phyloP scores from a whole-genome alignment of 2,329 filamentous ascomycete genomes.

The Trichoderma atroviride region DNA sequence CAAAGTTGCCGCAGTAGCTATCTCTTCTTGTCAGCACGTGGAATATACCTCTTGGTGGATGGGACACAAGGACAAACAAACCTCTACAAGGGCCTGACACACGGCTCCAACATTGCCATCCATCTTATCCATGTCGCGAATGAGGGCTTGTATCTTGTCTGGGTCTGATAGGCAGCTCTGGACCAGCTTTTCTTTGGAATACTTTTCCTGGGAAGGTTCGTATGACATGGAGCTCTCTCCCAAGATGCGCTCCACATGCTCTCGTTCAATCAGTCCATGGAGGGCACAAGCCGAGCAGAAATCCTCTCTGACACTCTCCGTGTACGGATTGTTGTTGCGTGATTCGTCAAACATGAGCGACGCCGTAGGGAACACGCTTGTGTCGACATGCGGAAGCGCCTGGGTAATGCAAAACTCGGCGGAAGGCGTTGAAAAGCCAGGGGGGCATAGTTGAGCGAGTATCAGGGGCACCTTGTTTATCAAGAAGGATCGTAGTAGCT shows the following conservation, averaged over 20 bases:
- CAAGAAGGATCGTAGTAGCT: constrained; percentile 82
- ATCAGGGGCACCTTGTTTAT: constrained; percentile 67
- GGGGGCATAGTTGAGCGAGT: constrained; percentile 58
- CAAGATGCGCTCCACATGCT: constrained; percentile 76
- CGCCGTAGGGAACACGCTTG: constrained; percentile 69
- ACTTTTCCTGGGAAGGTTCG: constrained; percentile 72
- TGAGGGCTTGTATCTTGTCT: constrained; percentile 72
- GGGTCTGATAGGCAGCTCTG: constrained; percentile 76
- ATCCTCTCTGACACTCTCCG: constrained; percentile 64
- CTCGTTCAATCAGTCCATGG: constrained; percentile 79
- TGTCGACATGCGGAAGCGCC: constrained; percentile 79
- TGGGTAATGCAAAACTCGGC: constrained; percentile 69
- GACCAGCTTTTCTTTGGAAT: constrained; percentile 76
- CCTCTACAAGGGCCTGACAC: constrained; percentile 74
- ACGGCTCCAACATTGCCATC: constrained; percentile 90
- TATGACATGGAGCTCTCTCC: constrained; percentile 84
- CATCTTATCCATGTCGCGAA: constrained; percentile 83
- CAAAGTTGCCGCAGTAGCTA: constrained; percentile 71
- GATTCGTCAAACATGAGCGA: constrained; percentile 62
- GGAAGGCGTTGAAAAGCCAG: constrained; percentile 73
- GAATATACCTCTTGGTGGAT: neutral
- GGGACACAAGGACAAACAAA: constrained; percentile 39
- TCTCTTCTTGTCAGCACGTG: neutral
- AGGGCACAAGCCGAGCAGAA: constrained; percentile 91
- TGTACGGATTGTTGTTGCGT: constrained; percentile 60